Evolutionary conservation across 225 moss, liverwort and hornwort species (phyloP).

Genomic region (Sphagnum tenellum): DNA sequence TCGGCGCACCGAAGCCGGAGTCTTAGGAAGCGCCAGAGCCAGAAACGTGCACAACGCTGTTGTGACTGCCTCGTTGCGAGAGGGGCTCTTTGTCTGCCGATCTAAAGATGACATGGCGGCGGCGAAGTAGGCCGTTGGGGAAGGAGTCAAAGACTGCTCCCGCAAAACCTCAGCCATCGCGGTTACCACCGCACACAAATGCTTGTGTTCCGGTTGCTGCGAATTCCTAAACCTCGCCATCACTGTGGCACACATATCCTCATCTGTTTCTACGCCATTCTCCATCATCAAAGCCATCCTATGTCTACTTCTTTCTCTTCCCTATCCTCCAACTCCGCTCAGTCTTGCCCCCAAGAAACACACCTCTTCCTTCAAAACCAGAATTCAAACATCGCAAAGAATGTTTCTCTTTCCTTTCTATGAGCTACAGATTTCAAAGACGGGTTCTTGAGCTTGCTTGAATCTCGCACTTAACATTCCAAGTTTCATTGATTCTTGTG

Average conservation of each 20-base stretch:
- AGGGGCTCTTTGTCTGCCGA: conserved; percentile 45
- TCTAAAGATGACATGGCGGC: conserved; percentile 81
- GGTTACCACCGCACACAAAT: conserved; percentile 71
- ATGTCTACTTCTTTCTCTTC: too few species aligned
- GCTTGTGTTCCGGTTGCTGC: conserved; percentile 84
- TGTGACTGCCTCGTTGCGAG: conserved; percentile 63
- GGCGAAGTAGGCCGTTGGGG: conserved; percentile 81
- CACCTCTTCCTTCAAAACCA: too few species aligned
- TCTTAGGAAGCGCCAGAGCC: conserved; percentile 64
- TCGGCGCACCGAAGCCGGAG: conserved; percentile 58
- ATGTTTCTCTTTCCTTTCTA: too few species aligned
- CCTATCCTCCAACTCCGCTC: too few species aligned
- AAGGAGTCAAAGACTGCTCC: conserved; percentile 53
- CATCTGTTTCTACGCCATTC: conserved; percentile 16
- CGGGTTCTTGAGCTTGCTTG: too few species aligned
- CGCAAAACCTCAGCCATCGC: conserved; percentile 68
- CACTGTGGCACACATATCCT: conserved; percentile 55
- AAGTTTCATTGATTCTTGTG: too few species aligned
- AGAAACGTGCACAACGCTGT: conserved; percentile 82
- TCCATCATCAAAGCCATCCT: conserved; percentile 1
- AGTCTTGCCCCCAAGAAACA: too few species aligned
- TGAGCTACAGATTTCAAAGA: too few species aligned
- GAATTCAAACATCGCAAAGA: too few species aligned
- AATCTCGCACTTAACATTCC: too few species aligned
- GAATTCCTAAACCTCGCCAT: conserved; percentile 63